Evolutionary conservation across 805 yeast genomes (phyloP), one percentile per base, ranked within the genome.

Genomic region (Kazachstania viticola): DNA sequence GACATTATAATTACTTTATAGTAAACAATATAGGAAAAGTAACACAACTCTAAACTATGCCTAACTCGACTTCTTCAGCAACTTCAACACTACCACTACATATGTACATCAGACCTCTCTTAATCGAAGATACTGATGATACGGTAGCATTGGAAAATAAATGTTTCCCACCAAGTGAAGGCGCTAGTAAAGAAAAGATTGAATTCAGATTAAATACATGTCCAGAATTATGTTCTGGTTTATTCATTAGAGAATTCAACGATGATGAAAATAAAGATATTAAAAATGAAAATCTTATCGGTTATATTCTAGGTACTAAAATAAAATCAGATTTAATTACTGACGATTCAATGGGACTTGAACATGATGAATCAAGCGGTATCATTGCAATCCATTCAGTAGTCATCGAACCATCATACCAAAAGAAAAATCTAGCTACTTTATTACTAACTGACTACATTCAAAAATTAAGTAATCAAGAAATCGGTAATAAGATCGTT

Each of bases 161-260:
- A 29, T 84, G 93, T 5, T 84, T 87, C 56, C 73, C 80, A 2
- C 73, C 71, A 22, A 50, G 57, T 11, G 94, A 84, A 59, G 66
- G 93, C 36, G 77, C 82, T 27, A 53, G 81, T 9, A 49, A 48
- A n/a, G 83, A 75, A 31, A 75, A 70, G 41, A 56, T 74, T 33
- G 61, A 59, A 41, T 88, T 82, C 61, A 68, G 96, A 45, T 64
- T 88, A 40, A 67, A 67, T 1, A 73, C 63, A 4, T 87, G 96
- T 53, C 97, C 97, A 8, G 98, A 88, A 54, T 69, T 88, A 35
- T 75, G 91, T 42, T 73, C 87, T 5, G 97, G 97, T 2, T 65
- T 91, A 35, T 91, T 88, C 49, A 65, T 84, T 31, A 67, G 95
- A 49, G 73, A 73, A 34, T 79, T 79, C 14, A 19, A 19, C 26